Evolutionary conservation across 331 rosid species (phyloP), one percentile per base, ranked within the genome.

Genomic region (Pyrus hybrid): DNA sequence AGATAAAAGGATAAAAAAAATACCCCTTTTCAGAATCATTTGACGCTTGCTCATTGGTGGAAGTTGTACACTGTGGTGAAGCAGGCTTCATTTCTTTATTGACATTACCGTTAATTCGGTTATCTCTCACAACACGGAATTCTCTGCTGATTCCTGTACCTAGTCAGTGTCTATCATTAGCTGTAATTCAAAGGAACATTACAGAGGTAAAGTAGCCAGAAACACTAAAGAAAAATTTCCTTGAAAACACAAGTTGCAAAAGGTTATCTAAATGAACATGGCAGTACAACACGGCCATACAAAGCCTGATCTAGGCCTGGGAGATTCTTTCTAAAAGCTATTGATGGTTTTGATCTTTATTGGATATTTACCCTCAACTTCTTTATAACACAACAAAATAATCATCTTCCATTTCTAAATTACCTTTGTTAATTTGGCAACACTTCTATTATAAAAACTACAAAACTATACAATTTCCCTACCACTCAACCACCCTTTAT

Each of bases 81-180:
- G 84, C 81, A 77, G 93, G 87, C 85, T 89, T 88, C 77, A 82
- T 86, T 84, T 87, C 97, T 71, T 80, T 87, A 70, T 84, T 75
- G 65, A 71, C 70, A 75, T 69, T 84, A 51, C 53, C 81, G 72
- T 85, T 90, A 77, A 86, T 89, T 81, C 96, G 83, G 84, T 91
- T 92, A 82, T 92, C 97, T 82, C 93, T 89, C 74, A 89, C 97
- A 74, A 92, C 87, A 58, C 93, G 96, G 78, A 90, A 94, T 85
- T 91, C 91, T 88, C 81, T 78, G 83, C 88, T 84, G 78, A 68
- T 70, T 76, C 90, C 99, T 94, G 86, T 63, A 88, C 65, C 57
- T 22, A 41, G 53, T 56, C 79, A 45, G 76, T 77, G 78, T 58
- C 74, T 41, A 78, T 30, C 37, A 86, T 77, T 75, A 87, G 56